Evolutionary conservation across 2,329 filamentous ascomycete genomes (phyloP), one percentile per base, ranked within the genome.

Genomic region (Tolypocladium paradoxum): DNA sequence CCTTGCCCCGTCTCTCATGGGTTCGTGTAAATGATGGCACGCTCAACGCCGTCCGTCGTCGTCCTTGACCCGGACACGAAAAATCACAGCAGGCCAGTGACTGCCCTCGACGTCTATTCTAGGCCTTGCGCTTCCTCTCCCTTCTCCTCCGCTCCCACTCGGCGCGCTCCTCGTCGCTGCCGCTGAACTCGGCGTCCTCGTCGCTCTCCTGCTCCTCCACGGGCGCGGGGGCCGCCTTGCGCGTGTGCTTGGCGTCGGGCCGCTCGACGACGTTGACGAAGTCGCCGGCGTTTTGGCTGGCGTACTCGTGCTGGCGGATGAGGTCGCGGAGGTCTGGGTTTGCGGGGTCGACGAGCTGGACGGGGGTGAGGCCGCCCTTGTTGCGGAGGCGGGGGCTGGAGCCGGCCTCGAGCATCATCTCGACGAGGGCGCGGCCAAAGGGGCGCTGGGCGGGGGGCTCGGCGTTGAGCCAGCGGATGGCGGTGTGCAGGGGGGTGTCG

Each of bases 401-500:
- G 54, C 89, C 89, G 52, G 88, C 88, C 71, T 93, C 88, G 58
- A 92, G 78, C 77, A 95, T 83, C 76, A 93, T 89, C 61, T 85
- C 79, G 60, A 92, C 79, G 52, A 93, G 77, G 20, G 79, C 77
- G 61, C 76, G 74, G 60, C 84, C 87, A 58, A 82, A 82, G 56
- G 79, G 74, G 69, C 82, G 79, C 67, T 88, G 82, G 53, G 76
- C 77, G 46, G 77, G 73, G 36, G 79, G 76, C 63, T 88, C 79
- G 53, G 73, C 71, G 76, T 91, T 91, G 72, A 87, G 79, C 77
- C 83, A 92, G 63, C 85, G 80, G 60, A 93, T 82, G 53, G 83
- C 88, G 64, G 82, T 82, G 76, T 95, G 89, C 55, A 95, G 77
- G 33, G 87, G 87, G 2, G 88, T 91, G 70, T 93, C 88, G 57